phyloP scores from a whole-genome alignment of 1,139 yeast genomes.

The Yarrowia galli region DNA sequence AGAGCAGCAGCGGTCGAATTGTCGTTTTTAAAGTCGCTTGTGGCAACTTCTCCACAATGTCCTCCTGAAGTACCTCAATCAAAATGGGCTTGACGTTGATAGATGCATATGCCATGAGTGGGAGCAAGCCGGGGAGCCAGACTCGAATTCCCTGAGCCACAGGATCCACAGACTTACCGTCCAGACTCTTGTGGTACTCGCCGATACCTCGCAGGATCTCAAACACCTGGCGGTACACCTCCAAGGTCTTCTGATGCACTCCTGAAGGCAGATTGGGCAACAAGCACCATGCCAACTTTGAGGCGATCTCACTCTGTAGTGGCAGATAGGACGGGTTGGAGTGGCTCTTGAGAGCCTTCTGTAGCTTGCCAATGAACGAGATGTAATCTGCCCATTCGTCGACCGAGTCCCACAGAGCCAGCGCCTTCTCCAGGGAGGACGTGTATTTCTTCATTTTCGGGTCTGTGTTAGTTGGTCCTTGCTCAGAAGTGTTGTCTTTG shows the following conservation, averaged over 20 bases:
- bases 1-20: constrained; percentile 72
- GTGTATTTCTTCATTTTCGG: constrained; percentile 74
- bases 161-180: constrained; percentile 42
- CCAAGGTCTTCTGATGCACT: constrained; percentile 88
- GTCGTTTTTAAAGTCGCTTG: constrained; percentile 59
- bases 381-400: constrained; percentile 99
- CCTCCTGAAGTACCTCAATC: constrained; percentile 62
- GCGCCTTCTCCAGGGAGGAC: constrained; percentile 72
- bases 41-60: constrained; percentile 63
- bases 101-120: constrained; percentile 85
- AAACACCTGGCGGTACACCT: constrained; percentile 75
- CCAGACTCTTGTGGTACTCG: constrained; percentile 42
- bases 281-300: constrained; percentile 63
- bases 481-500: neutral
- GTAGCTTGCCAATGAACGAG: constrained; percentile 79
- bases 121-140: constrained; percentile 92
- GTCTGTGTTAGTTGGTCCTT: constrained; percentile 41
- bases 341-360: constrained; percentile 66
- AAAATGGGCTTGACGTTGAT: constrained; percentile 84
- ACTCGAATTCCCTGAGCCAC: constrained; percentile 50
- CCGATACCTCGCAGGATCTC: constrained; percentile 58
- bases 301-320: constrained; percentile 47
- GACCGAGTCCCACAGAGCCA: constrained; percentile 80
- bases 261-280: constrained; percentile 89
- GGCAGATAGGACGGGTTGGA: constrained; percentile 52